Percentiles rank a stretch among this genome's conserved stretches.
These are phyloP conservation scores for Spongispora temasekensis DNA, from an alignment of 1,284 basidiomycete species.

Conservation along the genomic window DNA sequence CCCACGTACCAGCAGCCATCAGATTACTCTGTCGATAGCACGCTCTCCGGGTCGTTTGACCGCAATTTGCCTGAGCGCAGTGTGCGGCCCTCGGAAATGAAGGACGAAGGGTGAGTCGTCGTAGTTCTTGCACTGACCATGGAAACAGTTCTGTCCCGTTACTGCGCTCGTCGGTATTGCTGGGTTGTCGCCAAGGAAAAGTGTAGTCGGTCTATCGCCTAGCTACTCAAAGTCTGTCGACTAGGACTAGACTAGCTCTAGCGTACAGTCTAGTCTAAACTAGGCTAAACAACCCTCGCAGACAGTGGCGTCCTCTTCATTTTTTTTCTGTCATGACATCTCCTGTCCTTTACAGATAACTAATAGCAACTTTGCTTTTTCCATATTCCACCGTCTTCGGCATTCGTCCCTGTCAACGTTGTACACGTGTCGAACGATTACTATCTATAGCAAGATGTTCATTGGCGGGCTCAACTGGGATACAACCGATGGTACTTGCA, in stretches of 20 bases:
- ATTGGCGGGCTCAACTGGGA: slow-evolving; percentile 97
- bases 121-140: slow-evolving; percentile 8
- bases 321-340: slow-evolving; percentile 55
- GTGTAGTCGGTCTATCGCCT: slow-evolving; percentile 58
- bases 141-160: slow-evolving; percentile 12
- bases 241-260: slow-evolving; percentile 72
- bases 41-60: slow-evolving; percentile 41
- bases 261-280: slow-evolving; percentile 65
- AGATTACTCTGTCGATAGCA: slow-evolving; percentile 46
- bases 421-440: slow-evolving; percentile 29
- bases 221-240: slow-evolving; percentile 42
- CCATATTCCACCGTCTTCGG: slow-evolving; percentile 32
- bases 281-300: slow-evolving; percentile 59
- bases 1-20: slow-evolving; percentile 72
- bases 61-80: slow-evolving; percentile 58
- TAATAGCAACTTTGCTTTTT: slow-evolving; percentile 63
- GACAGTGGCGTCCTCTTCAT: slow-evolving; percentile 74
- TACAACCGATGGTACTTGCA: slow-evolving; percentile 85
- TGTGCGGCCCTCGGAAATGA: slow-evolving; percentile 91
- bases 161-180: slow-evolving; percentile 30
- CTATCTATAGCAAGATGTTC: slow-evolving; percentile 89
- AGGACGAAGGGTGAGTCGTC: slow-evolving; percentile 93
- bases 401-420: slow-evolving; percentile 39
- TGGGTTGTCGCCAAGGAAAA: slow-evolving; percentile 33
- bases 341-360: slow-evolving; percentile 71